Conservation (phyloP, 805 yeast genomes). For the Candida morakotiae region DNA sequence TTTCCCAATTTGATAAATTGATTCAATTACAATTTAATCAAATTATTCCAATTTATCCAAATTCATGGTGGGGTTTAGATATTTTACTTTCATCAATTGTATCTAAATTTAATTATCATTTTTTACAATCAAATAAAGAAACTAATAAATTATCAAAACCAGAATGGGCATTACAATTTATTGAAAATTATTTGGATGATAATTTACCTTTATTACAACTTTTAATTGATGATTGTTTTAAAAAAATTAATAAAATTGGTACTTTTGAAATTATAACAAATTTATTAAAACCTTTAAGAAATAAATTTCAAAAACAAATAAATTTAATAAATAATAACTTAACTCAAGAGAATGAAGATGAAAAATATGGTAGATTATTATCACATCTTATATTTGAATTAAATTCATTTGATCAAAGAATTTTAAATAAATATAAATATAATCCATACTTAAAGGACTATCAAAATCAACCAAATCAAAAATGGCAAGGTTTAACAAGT, state of each 20-base stretch:
- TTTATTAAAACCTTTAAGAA: constrained; percentile 42
- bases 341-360: constrained; percentile 23
- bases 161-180: constrained; percentile 61
- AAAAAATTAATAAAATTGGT: constrained; percentile 21
- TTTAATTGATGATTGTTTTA: constrained; percentile 33
- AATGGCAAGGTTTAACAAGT: constrained; percentile 48
- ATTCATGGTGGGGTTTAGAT: constrained; percentile 49
- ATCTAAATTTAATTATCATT: constrained; percentile 57
- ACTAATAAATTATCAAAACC: constrained; percentile 67
- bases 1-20: constrained; percentile 14
- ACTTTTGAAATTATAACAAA: constrained; percentile 42
- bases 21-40: constrained; percentile 29
- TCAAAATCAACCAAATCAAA: constrained; percentile 18
- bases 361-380: constrained; percentile 43
- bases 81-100: constrained; percentile 43
- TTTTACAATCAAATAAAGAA: constrained; percentile 45
- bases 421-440: constrained; percentile 43
- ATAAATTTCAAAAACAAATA: constrained; percentile 33
- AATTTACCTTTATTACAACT: constrained; percentile 38
- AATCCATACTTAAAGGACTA: constrained; percentile 32
- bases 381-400: constrained; percentile 59
- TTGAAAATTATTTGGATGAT: constrained; percentile 38
- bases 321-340: constrained; percentile 17
- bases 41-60: constrained; percentile 28
- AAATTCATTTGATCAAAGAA: constrained; percentile 51